Base-by-base conservation (phyloP, 2,329 filamentous ascomycete genomes). In the Venturia carpophila region DNA sequence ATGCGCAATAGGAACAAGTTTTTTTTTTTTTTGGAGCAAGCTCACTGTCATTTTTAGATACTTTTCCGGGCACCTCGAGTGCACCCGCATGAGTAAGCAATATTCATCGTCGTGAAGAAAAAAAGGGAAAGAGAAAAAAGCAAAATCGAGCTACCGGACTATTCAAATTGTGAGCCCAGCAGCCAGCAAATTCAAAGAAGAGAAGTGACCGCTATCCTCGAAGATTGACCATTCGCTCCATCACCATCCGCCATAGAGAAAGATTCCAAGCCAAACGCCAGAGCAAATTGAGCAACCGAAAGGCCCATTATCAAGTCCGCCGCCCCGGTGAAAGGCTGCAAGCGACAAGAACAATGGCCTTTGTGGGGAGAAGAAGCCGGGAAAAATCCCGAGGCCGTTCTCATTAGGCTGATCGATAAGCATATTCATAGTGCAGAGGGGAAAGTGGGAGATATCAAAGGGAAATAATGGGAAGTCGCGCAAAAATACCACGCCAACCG, bases 281-380 rank as follows among this genome's bases (percentile, higher is more conserved):
- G 19, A 34, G 27, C 27, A 30, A 58, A 37, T 58, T 34, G 17
- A 58, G 52, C 52, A 58, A 58, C 52, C 52, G 37, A 58, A 58
- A 34, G 30, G 52, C 37, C 11, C 17, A 39, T 5, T 27, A 13
- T 58, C 52, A 37, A 37, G 52, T 58, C 52, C 52, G 30, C 30
- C n/a, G 52, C n/a, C 27, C 30, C 52, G 45, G 45, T 37, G 52
- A 56, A 56, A 17, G 17, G 27, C 52, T 56, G 52, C 52, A 58
- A 15, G 27, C 34, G 52, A 58, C 52, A 17, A 58, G 52, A 24
- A 58, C 52, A 37, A 37, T 19, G 27, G 37, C 52, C 52, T 34
- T 37, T 58, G 27, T 58, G 52, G 52, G 52, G 52, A 58, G 52
- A 58, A 39, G 17, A 37, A 37, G 47, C 15, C 52, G 17, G 49